These are phyloP conservation scores for Saprolegnia diclina DNA, from an alignment of 352 stramenopile genomes.

Conservation along the genomic window DNA sequence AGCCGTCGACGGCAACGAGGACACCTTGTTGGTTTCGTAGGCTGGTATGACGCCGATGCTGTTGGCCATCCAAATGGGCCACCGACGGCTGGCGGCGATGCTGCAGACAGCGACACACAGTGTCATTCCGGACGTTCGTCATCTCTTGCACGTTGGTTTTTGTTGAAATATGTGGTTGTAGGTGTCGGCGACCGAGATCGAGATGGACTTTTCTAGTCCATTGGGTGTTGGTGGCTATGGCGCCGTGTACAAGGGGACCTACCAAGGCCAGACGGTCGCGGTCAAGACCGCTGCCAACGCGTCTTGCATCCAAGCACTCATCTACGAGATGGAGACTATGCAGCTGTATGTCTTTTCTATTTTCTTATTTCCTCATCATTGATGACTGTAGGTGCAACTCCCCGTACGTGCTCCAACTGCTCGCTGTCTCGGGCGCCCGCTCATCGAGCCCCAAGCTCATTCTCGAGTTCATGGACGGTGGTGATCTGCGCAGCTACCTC, in stretches of 20 bases:
- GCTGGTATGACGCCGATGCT: no score
- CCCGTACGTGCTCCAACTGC: conserved; percentile 1
- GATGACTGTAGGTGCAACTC: neutral
- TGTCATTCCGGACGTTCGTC: no score
- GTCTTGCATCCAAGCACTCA: neutral
- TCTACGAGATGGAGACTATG: neutral
- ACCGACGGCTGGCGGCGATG: no score
- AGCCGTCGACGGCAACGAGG: no score
- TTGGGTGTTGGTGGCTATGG: conserved; percentile 27
- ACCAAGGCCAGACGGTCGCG: conserved; percentile 25
- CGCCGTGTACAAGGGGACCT: conserved; percentile 32
- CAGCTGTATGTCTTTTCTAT: neutral
- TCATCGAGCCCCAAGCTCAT: neutral
- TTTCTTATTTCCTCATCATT: neutral
- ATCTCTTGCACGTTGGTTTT: neutral
- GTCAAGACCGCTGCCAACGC: conserved; percentile 22
- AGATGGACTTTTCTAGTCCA: neutral
- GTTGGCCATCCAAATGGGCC: no score
- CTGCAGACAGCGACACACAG: no score
- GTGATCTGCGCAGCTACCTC: conserved; percentile 17
- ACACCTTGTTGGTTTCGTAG: no score
- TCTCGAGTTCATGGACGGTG: conserved; percentile 24
- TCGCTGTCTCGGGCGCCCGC: conserved; percentile 13
- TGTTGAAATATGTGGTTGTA: neutral
- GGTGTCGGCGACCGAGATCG: neutral